Percentiles rank a stretch among this genome's conserved stretches.
These are phyloP conservation scores for Boletus mariae DNA, from an alignment of 1,284 basidiomycete genomes.

Conservation along the genomic window DNA sequence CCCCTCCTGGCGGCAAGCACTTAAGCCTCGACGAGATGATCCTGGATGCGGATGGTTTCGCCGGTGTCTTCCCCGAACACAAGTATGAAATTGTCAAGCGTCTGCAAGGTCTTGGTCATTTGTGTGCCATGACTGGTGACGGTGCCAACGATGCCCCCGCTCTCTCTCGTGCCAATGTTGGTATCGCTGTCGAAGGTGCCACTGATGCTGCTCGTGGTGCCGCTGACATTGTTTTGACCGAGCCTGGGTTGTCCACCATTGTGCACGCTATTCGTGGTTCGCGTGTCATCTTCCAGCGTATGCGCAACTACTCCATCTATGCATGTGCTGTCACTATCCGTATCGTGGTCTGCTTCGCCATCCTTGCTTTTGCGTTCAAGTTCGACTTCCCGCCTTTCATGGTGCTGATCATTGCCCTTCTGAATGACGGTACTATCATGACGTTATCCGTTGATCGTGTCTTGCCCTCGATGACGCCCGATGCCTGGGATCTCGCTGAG, in stretches of 20 bases:
- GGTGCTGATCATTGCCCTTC: slow-evolving; percentile 94
- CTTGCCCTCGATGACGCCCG: slow-evolving; percentile 85
- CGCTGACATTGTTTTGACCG: slow-evolving; percentile 81
- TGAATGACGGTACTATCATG: slow-evolving; percentile 99
- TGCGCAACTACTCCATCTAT: slow-evolving; percentile 83
- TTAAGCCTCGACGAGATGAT: slow-evolving; percentile 78
- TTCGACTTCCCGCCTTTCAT: slow-evolving; percentile 99
- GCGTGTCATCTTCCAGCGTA: slow-evolving; percentile 85
- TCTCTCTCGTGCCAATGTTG: slow-evolving; percentile 80
- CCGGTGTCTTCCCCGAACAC: slow-evolving; percentile 87
- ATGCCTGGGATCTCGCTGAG: slow-evolving; percentile 95
- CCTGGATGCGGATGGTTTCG: slow-evolving; percentile 75
- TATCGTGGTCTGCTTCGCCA: slow-evolving; percentile 96
- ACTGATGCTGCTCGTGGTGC: slow-evolving; percentile 84
- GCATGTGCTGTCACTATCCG: slow-evolving; percentile 90
- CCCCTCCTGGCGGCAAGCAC: slow-evolving; percentile 65
- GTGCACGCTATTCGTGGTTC: slow-evolving; percentile 84
- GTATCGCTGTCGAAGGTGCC: slow-evolving; percentile 86
- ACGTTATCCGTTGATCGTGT: slow-evolving; percentile 97
- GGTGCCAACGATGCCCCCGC: slow-evolving; percentile 87
- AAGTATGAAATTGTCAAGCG: slow-evolving; percentile 84
- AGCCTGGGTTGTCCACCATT: slow-evolving; percentile 84
- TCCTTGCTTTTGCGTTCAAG: slow-evolving; percentile 93
- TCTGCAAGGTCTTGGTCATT: slow-evolving; percentile 75
- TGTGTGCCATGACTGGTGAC: slow-evolving; percentile 82